These are phyloP conservation scores for Arthrinium phaeospermum DNA, from an alignment of 2,329 filamentous ascomycete genomes.

Conservation along the genomic window DNA sequence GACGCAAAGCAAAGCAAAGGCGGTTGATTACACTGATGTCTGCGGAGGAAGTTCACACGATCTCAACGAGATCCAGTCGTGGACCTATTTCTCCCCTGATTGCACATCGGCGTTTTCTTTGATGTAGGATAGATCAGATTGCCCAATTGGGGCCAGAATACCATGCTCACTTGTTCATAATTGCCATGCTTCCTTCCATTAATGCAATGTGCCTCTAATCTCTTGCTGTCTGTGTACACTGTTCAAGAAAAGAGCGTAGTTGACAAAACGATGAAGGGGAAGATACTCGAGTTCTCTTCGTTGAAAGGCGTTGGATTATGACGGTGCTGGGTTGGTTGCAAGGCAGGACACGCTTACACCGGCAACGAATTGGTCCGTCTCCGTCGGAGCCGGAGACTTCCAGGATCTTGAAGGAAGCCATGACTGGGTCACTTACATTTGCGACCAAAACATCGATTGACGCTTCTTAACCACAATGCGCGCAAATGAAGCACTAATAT, in stretches of 20 bases:
- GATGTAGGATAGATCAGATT: background rate
- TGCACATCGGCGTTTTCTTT: background rate
- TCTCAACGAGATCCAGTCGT: background rate
- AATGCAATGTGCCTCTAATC: background rate
- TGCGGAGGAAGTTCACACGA: background rate
- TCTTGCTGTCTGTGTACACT: background rate
- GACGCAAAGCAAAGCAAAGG: background rate
- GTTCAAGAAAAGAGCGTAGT: background rate
- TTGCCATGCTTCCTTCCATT: background rate
- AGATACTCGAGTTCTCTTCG: background rate
- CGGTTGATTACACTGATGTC: background rate
- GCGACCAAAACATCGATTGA: background rate
- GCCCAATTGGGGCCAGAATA: conserved; percentile 1
- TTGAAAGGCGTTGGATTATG: background rate
- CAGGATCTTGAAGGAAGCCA: background rate
- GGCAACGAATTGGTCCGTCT: conserved; percentile 19
- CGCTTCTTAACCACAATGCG: background rate
- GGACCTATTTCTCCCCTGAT: background rate
- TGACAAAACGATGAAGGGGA: background rate
- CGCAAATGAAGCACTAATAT: background rate
- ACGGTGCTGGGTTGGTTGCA: background rate
- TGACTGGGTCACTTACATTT: background rate
- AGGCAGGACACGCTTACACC: background rate
- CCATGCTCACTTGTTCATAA: background rate
- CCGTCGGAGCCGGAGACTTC: conserved; percentile 23